Conservation (phyloP, 2,329 filamentous ascomycete genomes). For the Cytospora chrysosperma region DNA sequence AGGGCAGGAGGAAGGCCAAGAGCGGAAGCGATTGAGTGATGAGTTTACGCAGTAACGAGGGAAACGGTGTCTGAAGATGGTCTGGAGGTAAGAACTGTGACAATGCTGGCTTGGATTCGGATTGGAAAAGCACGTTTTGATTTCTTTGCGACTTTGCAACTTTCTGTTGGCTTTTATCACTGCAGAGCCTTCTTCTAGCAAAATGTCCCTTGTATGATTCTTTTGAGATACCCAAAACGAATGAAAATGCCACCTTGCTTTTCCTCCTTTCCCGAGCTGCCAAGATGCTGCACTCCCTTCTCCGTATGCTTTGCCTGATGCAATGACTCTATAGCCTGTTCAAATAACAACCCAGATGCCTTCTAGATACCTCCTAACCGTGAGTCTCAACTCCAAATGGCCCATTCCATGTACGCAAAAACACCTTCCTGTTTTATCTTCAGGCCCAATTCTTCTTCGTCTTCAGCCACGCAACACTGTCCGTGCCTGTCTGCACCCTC, state of each 20-base stretch:
- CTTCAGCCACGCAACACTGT: constrained; percentile 60
- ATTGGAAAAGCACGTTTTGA: neutral
- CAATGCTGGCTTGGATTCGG: neutral
- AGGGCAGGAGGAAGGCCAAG: constrained; percentile 25
- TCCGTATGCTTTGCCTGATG: neutral
- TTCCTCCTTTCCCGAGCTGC: neutral
- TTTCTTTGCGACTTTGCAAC: neutral
- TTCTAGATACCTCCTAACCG: neutral
- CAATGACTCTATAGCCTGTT: neutral
- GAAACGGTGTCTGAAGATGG: neutral
- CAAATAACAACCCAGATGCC: neutral
- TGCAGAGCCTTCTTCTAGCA: neutral
- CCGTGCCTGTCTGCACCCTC: constrained; percentile 67
- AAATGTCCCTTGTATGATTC: neutral
- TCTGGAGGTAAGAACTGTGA: neutral
- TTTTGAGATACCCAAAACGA: constrained; percentile 6
- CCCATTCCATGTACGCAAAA: neutral
- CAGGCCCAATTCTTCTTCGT: constrained; percentile 40
- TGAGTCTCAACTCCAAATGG: neutral
- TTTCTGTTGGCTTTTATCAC: neutral
- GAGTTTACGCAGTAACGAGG: neutral
- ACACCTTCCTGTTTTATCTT: neutral
- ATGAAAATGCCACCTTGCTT: neutral
- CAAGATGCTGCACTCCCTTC: neutral
- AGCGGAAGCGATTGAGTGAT: constrained; percentile 30